A percentile compares a stretch with the other conserved stretches of the same genome.
phyloP scores from a whole-genome alignment of 1,139 yeast genomes.

The Saccharomyces hybrid region DNA sequence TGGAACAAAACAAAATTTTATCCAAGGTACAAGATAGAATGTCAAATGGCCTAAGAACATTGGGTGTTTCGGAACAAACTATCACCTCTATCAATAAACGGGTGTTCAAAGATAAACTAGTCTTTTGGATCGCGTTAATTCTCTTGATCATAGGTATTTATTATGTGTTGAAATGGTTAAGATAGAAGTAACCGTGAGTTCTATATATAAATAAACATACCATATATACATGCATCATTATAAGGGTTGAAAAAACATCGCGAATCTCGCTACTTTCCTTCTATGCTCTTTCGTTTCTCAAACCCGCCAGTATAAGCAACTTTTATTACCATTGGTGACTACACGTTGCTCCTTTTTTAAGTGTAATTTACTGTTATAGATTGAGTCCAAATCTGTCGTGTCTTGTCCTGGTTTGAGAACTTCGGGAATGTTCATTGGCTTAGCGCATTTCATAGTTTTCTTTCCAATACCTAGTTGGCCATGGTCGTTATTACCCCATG shows the following conservation, averaged over 20 bases:
- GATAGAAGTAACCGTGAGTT: constrained; percentile 30
- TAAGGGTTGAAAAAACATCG: neutral
- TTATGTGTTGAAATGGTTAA: constrained; percentile 57
- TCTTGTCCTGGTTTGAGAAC: constrained; percentile 45
- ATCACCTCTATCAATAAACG: constrained; percentile 73
- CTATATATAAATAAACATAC: constrained; percentile 1
- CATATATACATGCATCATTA: constrained; percentile 4
- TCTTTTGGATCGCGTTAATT: constrained; percentile 71
- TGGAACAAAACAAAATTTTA: constrained; percentile 73
- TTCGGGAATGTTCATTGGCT: constrained; percentile 49
- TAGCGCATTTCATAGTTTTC: constrained; percentile 43
- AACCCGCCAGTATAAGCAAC: constrained; percentile 51
- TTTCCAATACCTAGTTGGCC: constrained; percentile 88
- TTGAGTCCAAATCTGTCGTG: constrained; percentile 8
- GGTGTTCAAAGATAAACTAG: constrained; percentile 82
- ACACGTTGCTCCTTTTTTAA: constrained; percentile 48
- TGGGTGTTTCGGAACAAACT: constrained; percentile 84
- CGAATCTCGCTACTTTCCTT: neutral
- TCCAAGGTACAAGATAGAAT: constrained; percentile 56
- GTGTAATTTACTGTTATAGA: constrained; percentile 40
- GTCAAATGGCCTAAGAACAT: constrained; percentile 62
- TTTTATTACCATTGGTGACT: constrained; percentile 53
- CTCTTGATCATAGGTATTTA: constrained; percentile 62
- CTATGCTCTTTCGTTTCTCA: neutral
- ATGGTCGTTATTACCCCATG: constrained; percentile 75